Evolutionary conservation across 2,329 filamentous ascomycete species (phyloP).

Genomic region (Aspergillus fructus): DNA sequence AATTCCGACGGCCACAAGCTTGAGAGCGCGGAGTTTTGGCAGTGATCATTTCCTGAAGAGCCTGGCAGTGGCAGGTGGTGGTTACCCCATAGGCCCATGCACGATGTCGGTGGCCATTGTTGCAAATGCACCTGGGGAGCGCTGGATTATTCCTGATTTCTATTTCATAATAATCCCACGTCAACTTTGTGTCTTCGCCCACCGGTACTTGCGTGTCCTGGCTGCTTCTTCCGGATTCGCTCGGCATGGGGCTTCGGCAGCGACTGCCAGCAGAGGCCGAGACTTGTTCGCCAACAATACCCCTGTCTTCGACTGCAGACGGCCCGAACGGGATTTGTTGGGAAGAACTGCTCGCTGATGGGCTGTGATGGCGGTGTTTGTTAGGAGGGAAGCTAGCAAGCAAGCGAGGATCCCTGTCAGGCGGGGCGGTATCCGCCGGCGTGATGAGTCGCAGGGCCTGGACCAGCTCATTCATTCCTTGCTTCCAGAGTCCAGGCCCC

Average conservation of each 20-base stretch:
- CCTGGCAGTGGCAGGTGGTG: neutral
- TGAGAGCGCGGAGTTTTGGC: neutral
- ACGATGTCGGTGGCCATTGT: neutral
- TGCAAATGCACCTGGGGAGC: neutral
- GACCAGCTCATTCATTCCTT: neutral
- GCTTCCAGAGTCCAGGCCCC: neutral
- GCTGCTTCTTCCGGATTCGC: no score
- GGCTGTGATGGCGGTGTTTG: neutral
- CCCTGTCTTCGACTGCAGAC: neutral
- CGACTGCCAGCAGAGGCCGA: neutral
- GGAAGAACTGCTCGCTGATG: neutral
- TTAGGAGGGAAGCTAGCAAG: neutral
- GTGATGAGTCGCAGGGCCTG: neutral
- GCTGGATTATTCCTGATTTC: neutral
- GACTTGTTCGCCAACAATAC: neutral
- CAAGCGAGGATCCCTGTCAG: neutral
- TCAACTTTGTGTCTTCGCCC: no score
- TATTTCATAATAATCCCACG: no score
- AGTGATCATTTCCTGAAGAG: neutral
- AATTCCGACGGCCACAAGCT: neutral
- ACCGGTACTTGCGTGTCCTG: no score
- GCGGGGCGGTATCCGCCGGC: neutral
- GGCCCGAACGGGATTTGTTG: neutral
- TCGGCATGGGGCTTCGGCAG: neutral
- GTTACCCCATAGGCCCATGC: neutral